A percentile compares a stretch with the other conserved stretches of the same genome.
These are phyloP conservation scores for Coffea humblotiana DNA, from an alignment of 305 asterid genomes.

Conservation along the genomic window DNA sequence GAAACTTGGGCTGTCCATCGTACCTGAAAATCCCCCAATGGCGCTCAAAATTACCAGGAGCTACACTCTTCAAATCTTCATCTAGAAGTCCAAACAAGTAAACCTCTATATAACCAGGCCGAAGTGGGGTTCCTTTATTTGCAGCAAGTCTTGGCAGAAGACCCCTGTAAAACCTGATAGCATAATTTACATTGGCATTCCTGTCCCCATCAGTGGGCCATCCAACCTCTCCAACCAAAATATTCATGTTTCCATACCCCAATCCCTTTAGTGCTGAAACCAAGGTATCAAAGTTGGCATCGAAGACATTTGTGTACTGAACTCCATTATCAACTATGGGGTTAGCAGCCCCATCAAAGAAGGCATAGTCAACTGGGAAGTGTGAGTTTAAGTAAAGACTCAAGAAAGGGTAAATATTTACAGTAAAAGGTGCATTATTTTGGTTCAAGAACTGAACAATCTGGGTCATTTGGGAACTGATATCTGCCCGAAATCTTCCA, in stretches of 20 bases:
- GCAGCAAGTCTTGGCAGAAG: slow-evolving; percentile 75
- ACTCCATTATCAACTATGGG: slow-evolving; percentile 63
- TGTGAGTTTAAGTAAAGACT: slow-evolving; percentile 76
- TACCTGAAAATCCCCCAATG: slow-evolving; percentile 95
- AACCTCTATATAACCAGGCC: slow-evolving; percentile 76
- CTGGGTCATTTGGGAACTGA: slow-evolving; percentile 59
- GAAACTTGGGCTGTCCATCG: slow-evolving; percentile 95
- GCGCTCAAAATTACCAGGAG: slow-evolving; percentile 90
- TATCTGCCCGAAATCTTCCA: slow-evolving; percentile 75
- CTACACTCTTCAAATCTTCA: slow-evolving; percentile 84
- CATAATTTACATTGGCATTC: slow-evolving; percentile 62
- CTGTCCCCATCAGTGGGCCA: slow-evolving; percentile 92
- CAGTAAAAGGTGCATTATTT: slow-evolving; percentile 83
- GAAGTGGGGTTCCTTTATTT: slow-evolving; percentile 86
- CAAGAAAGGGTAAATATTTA: slow-evolving; percentile 88
- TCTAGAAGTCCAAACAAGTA: slow-evolving; percentile 92
- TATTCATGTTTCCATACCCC: slow-evolving; percentile 68
- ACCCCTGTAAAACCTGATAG: slow-evolving; percentile 78
- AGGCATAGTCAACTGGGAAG: slow-evolving; percentile 88
- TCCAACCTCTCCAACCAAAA: slow-evolving; percentile 93
- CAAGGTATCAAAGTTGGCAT: slow-evolving; percentile 91
- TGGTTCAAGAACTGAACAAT: slow-evolving; percentile 80
- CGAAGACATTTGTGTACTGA: slow-evolving; percentile 77
- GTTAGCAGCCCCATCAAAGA: slow-evolving; percentile 72
- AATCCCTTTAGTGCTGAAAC: slow-evolving; percentile 68